Base-by-base conservation (phyloP, 441 rosid species). In the Populus hybrid region DNA sequence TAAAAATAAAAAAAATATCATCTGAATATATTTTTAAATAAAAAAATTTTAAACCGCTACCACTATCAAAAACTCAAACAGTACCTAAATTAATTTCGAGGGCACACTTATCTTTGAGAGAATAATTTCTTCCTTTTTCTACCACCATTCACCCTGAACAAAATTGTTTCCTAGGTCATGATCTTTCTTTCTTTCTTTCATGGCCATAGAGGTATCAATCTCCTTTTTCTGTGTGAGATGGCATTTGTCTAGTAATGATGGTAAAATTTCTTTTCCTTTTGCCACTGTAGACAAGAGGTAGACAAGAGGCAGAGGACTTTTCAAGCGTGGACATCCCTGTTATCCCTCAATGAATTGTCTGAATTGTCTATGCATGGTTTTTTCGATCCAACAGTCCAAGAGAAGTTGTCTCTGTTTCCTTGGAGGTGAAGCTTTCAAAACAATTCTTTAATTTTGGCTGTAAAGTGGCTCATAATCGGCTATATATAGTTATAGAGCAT, bases 141-240 rank as follows among this genome's bases (percentile, higher is more conserved):
- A 14, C 11, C 24, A 30, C 34, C 34, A 32, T 68, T 32, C 26
- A 53, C 66, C 53, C n/a, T 18, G 61, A 50, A 23, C 57, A 23
- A 73, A 76, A 59, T 73, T 67, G 38, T 16, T 75, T 72, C 36
- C 65, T 61, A 9, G 71, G 35, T 34, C 32, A 32, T 30, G 32
- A 30, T 28, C 30, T 28, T 28, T 28, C 32, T 30, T 72, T 69
- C 38, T 63, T 83, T 76, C 38, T 82, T 78, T 36, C 14, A 79
- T 66, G 23, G 24, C 18, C 71, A 40, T 0, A 16, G 3, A 20
- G 63, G 72, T 57, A 67, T 68, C 73, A 24, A 36, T 57, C 77
- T 57, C 12, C 77, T 73, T 78, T 74, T 78, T 26, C 34, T 32
- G 34, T 4, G 4, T 70, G 67, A 67, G 63, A 71, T 26, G 75